Evolutionary conservation across 129 eudicot species (phyloP).

Genomic region (Pittosporum tobira): DNA sequence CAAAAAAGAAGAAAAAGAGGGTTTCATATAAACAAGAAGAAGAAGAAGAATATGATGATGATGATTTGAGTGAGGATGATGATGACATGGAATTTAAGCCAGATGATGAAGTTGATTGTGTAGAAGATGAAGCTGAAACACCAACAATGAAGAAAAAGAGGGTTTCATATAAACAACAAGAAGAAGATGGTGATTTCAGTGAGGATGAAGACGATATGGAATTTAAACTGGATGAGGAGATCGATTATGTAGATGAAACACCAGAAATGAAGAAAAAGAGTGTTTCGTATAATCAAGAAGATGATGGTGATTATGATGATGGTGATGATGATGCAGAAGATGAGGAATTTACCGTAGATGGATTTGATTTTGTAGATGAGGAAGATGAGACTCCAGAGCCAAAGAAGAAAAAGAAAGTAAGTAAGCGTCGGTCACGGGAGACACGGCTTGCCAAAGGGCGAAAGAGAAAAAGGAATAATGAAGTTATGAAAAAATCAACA

Average conservation of each 20-base stretch:
- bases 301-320: conserved; percentile 4
- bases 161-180: conserved; percentile 1
- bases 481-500: conserved; percentile 27
- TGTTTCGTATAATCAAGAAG: background rate
- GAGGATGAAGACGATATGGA: background rate
- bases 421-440: conserved; percentile 21
- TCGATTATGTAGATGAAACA: conserved; percentile 4
- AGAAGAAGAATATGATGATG: too few species aligned
- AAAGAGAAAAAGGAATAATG: conserved; percentile 32
- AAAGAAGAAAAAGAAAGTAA: conserved; percentile 27
- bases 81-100: background rate
- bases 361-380: conserved; percentile 38
- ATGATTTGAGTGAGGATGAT: background rate
- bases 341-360: conserved; percentile 36
- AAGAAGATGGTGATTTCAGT: conserved; percentile 1
- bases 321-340: conserved; percentile 26
- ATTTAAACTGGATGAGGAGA: too few species aligned
- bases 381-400: conserved; percentile 40
- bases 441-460: conserved; percentile 19
- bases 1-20: conserved; percentile 3
- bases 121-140: conserved; percentile 3
- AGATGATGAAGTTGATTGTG: conserved; percentile 5
- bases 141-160: conserved; percentile 2
- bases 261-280: conserved; percentile 3
- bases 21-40: conserved; percentile 1